phyloP scores from a whole-genome alignment of 805 yeast genomes.

The Ogataea zsoltii region DNA sequence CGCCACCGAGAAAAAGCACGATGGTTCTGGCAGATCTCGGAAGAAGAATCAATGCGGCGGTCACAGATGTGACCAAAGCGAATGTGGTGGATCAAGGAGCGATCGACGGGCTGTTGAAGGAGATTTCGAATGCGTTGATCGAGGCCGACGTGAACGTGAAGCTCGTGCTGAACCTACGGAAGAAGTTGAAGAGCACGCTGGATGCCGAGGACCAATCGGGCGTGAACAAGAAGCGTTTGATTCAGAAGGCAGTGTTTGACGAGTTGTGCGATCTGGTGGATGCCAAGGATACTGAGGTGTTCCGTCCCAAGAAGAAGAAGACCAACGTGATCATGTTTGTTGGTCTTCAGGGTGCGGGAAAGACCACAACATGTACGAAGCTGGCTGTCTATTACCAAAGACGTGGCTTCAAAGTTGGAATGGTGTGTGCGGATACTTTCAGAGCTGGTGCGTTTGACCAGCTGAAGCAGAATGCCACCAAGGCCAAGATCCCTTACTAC shows the following conservation, averaged over 20 bases:
- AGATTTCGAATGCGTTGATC: slow-evolving; percentile 83
- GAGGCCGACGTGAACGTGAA: slow-evolving; percentile 94
- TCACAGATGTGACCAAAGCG: slow-evolving; percentile 60
- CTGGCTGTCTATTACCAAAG: slow-evolving; percentile 92
- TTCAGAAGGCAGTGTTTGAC: slow-evolving; percentile 92
- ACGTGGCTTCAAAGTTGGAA: slow-evolving; percentile 90
- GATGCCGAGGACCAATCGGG: slow-evolving; percentile 54
- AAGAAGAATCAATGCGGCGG: slow-evolving; percentile 72
- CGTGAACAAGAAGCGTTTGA: slow-evolving; percentile 70
- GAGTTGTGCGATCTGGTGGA: slow-evolving; percentile 88
- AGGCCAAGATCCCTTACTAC: slow-evolving; percentile 89
- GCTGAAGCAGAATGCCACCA: slow-evolving; percentile 94
- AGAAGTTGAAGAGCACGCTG: slow-evolving; percentile 62
- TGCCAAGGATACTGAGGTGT: slow-evolving; percentile 46
- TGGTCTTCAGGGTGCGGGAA: slow-evolving; percentile 98
- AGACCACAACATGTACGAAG: slow-evolving; percentile 96
- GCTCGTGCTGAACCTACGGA: slow-evolving; percentile 75
- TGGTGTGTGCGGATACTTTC: slow-evolving; percentile 98
- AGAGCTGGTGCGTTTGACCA: slow-evolving; percentile 99
- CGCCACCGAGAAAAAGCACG: not conserved
- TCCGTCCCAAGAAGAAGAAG: slow-evolving; percentile 83
- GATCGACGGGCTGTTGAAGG: slow-evolving; percentile 75
- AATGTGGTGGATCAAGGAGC: slow-evolving; percentile 57
- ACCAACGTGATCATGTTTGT: slow-evolving; percentile 92
- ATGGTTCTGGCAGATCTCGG: slow-evolving; percentile 86